Evolutionary conservation across 768 basidiomycete species (phyloP), one percentile per base, ranked within the genome.

Genomic region (Agrocybe chaxingu): DNA sequence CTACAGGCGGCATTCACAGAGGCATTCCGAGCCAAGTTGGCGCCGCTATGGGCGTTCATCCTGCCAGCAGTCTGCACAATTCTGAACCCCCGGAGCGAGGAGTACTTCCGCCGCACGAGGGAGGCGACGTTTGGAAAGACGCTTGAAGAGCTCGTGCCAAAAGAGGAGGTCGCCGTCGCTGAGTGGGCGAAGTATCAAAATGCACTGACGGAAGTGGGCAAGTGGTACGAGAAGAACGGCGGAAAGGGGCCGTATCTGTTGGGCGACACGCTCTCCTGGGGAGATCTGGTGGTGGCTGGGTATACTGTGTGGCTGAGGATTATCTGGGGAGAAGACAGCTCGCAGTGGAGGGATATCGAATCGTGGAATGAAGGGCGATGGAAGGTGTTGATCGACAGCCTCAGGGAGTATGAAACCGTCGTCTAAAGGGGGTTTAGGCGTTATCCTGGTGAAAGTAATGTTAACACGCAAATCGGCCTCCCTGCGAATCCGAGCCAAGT

Each of bases 261-360:
- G 53, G 76, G 75, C 2, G 59, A 71, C 1, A 54, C 45, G 0
- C 44, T 65, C 8, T 64, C 64, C 2, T 76, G 69, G 57, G 62
- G 63, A 1, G 75, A 77, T 52, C 57, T 76, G 11, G 54, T 63
- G 4, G 48, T 71, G n/a, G 71, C 59, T 77, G 46, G 76, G 77
- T 36, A 43, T n/a, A 13, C 50, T 1, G 13, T 42, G 6, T 54
- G 58, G 45, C 42, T 50, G 10, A 48, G 48, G 11, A 52, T 47
- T 2, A 30, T 68, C 1, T 63, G 62, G 50, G 69, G 70, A 8
- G 62, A 65, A 18, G 62, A 70, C 5, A 70, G 70, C 43, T 45
- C 51, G 38, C 64, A 69, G 53, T 77, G 73, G 74, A 62, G 61
- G 38, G 57, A 63, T 16, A 48, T 75, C 30, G 52, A 47, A 44